A percentile compares a stretch with the other conserved stretches of the same genome.
phyloP scores from a whole-genome alignment of 176 grass and related monocot genomes.

The Musa itinerans region DNA sequence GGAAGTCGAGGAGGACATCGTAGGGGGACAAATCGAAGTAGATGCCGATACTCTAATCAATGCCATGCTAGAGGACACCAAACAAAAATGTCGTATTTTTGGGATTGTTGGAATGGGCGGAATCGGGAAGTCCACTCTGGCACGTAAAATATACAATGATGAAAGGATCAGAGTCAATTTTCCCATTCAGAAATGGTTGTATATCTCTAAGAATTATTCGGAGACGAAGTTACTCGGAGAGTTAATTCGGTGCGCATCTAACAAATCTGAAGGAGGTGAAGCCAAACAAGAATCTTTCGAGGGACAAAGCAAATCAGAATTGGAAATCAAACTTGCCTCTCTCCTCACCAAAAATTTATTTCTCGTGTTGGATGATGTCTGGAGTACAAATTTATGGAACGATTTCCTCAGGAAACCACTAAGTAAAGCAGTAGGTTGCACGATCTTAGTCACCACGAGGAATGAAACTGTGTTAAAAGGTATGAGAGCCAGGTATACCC shows the following conservation, averaged over 20 bases:
- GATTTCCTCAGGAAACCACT: conserved; percentile 5
- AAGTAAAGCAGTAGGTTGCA: too few species aligned
- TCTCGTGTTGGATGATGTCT: conserved; percentile 69
- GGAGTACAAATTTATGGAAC: conserved; percentile 12
- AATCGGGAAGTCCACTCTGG: conserved; percentile 76
- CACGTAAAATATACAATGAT: conserved; percentile 47
- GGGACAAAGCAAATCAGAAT: conserved; percentile 35
- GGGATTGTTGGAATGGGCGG: conserved; percentile 49
- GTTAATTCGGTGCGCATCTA: neutral
- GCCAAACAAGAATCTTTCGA: conserved; percentile 57
- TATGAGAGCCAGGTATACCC: conserved; percentile 8
- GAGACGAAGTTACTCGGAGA: conserved; percentile 28
- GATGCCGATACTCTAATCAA: conserved; percentile 37
- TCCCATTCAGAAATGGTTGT: conserved; percentile 53
- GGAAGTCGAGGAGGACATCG: conserved; percentile 8
- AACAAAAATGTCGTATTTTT: conserved; percentile 65
- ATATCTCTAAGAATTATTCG: too few species aligned
- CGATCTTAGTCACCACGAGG: neutral
- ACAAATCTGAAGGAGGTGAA: conserved; percentile 20
- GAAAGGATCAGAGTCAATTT: conserved; percentile 48
- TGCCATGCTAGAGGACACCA: conserved; percentile 46
- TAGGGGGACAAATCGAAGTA: conserved; percentile 41
- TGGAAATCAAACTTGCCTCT: conserved; percentile 31
- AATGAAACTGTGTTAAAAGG: conserved; percentile 5
- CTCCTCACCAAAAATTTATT: conserved; percentile 53